Evolutionary conservation across 2,329 filamentous ascomycete genomes (phyloP).

Genomic region (Xylariaceae sp.): DNA sequence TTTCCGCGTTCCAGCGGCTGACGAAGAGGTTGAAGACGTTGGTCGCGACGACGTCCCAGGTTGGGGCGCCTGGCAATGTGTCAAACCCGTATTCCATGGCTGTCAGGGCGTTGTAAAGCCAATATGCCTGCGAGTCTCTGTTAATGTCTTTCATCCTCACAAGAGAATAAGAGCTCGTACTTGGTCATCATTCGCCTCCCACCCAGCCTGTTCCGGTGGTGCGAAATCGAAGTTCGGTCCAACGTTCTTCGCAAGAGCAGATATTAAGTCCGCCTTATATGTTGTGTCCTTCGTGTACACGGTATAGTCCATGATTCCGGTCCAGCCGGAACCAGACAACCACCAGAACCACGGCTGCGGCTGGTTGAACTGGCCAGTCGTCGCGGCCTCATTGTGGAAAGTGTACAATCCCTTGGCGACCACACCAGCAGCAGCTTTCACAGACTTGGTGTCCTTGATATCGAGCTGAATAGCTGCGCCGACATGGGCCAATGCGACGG

Average conservation of each 20-base stretch:
- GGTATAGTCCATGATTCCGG: conserved; percentile 38
- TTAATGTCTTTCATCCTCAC: neutral
- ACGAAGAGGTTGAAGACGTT: conserved; percentile 52
- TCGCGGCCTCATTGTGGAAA: conserved; percentile 30
- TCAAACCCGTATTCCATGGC: conserved; percentile 52
- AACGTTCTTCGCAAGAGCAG: conserved; percentile 43
- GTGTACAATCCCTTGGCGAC: conserved; percentile 30
- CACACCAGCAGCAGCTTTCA: conserved; percentile 25
- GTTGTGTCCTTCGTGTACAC: conserved; percentile 41
- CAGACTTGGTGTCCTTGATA: conserved; percentile 22
- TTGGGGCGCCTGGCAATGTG: conserved; percentile 31
- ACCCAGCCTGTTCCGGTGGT: conserved; percentile 41
- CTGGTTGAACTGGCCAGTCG: conserved; percentile 32
- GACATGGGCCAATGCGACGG: conserved; percentile 16
- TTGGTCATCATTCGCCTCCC: conserved; percentile 55
- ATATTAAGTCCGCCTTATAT: conserved; percentile 41
- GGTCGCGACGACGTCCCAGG: conserved; percentile 52
- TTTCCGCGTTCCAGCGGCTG: conserved; percentile 44
- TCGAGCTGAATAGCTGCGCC: conserved; percentile 25
- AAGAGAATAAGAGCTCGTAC: conserved; percentile 24
- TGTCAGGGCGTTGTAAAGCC: conserved; percentile 52
- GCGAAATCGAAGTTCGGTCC: conserved; percentile 46
- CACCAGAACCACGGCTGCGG: conserved; percentile 34
- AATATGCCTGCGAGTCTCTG: conserved; percentile 35
- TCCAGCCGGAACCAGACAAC: conserved; percentile 31